Base-by-base conservation (phyloP, 2,329 filamentous ascomycete species). In the Fusarium nodosum region DNA sequence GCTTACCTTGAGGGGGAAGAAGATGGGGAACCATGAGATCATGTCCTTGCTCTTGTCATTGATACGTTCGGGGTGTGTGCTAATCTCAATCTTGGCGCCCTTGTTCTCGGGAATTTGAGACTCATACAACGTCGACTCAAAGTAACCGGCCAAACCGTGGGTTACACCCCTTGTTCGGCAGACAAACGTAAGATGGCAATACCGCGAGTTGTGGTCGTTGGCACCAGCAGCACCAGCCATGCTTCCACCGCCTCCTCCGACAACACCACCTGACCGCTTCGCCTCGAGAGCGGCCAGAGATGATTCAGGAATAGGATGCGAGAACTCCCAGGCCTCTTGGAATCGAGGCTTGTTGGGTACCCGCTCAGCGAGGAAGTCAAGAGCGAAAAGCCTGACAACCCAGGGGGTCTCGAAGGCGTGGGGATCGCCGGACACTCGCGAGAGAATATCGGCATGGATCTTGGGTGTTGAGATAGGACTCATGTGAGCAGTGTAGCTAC, bases 1-100 rank as follows among this genome's bases (percentile, higher is more conserved):
- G 28, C 87, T 76, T 83, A 94, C 94, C 89, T 96, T 97, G 16
- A 99, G 82, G 0, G 97, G 96, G 77, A 99, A 99, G 82, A 95
- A 97, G 31, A 99, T 98, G 2, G 96, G 96, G 78, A 99, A 99
- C 96, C 96, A 99, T 57, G 93, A 97, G 69, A 97, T 97, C 97
- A 99, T 99, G 74, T 97, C 94, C 77, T 91, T 92, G 84, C 94
- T 97, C 87, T 98, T 98, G 60, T 84, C 83, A 58, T 96, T 93
- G 81, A 99, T 98, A 31, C 91, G 93, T 69, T 97, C 92, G 0
- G 96, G 97, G 75, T 97, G 91, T 6, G 92, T 99, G 75, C 93
- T 97, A 63, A 99, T 86, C 82, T 98, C 95, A 7, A 97, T 88
- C 72, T 88, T 90, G 26, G 80, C 79, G 8, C 74, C 79, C 56